A percentile compares a stretch with the other conserved stretches of the same genome.
Evolutionary conservation across 2,329 filamentous ascomycete genomes (phyloP).

Genomic region (Phoma sp.): DNA sequence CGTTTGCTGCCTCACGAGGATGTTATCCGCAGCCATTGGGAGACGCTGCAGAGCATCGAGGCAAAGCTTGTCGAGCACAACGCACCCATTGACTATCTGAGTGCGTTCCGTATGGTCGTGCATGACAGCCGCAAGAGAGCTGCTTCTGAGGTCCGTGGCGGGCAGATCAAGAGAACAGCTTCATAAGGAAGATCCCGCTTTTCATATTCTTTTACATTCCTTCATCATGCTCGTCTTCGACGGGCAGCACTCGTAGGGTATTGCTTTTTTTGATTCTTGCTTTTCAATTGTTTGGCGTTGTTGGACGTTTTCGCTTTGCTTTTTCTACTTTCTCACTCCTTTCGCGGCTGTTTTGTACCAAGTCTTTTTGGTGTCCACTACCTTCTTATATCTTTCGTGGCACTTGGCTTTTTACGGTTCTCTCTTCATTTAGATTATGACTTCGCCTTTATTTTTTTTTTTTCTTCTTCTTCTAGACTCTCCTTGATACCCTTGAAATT

Average conservation of each 20-base stretch:
- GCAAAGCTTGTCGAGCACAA: conserved; percentile 29
- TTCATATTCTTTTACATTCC: neutral
- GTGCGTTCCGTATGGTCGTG: conserved; percentile 33
- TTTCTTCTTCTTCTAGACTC: conserved; percentile 11
- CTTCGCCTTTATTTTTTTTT: too few relatives aligned
- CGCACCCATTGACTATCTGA: conserved; percentile 34
- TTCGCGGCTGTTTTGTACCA: too few relatives aligned
- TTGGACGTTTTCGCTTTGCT: conserved; percentile 15
- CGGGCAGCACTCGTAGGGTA: conserved; percentile 7
- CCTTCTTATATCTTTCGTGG: conserved; percentile 2
- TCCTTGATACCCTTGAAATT: conserved; percentile 11
- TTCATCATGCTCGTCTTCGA: neutral
- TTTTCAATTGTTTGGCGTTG: conserved; percentile 19
- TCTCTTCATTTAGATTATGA: neutral
- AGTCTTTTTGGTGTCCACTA: too few relatives aligned
- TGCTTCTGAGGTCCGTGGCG: conserved; percentile 35
- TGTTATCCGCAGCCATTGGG: conserved; percentile 40
- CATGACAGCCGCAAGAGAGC: conserved; percentile 44
- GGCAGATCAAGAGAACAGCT: conserved; percentile 38
- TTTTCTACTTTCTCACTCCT: conserved; percentile 19
- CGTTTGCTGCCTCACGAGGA: conserved; percentile 37
- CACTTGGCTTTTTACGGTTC: conserved; percentile 1
- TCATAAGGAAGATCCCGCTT: neutral
- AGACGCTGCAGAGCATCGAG: conserved; percentile 33
- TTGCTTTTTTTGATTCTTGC: conserved; percentile 3